A percentile compares a stretch with the other conserved stretches of the same genome.
These are phyloP conservation scores for Beauveria australis DNA, from an alignment of 2,329 filamentous ascomycete species.

Conservation along the genomic window DNA sequence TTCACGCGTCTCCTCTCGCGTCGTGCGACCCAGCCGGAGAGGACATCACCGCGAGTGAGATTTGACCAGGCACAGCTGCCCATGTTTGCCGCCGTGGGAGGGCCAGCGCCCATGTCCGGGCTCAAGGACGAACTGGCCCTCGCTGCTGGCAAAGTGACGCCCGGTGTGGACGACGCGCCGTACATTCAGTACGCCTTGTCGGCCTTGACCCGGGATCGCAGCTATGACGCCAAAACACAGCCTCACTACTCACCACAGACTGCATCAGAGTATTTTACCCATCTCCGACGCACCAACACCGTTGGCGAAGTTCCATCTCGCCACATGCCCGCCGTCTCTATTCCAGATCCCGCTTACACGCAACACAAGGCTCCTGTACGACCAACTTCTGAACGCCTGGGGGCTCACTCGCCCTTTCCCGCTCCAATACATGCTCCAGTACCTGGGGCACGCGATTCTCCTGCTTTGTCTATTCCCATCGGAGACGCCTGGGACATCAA, in stretches of 20 bases:
- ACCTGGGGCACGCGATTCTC: background rate
- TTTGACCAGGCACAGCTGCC: conserved; percentile 33
- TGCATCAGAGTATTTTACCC: conserved; percentile 22
- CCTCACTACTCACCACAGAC: conserved; percentile 39
- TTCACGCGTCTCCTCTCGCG: conserved; percentile 9
- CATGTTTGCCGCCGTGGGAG: conserved; percentile 28
- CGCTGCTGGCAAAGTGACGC: conserved; percentile 52
- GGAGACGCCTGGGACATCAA: background rate
- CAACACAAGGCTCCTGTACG: conserved; percentile 12
- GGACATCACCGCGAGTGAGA: conserved; percentile 19
- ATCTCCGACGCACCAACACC: conserved; percentile 2
- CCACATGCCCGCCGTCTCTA: conserved; percentile 15
- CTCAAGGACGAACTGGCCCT: conserved; percentile 46
- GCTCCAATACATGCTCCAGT: background rate
- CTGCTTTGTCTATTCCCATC: conserved; percentile 3
- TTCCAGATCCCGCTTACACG: conserved; percentile 21
- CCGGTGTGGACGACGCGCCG: conserved; percentile 74
- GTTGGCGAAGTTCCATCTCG: background rate
- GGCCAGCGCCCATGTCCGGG: conserved; percentile 16
- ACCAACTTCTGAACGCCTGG: background rate
- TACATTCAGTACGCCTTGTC: conserved; percentile 88
- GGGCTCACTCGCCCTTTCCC: background rate
- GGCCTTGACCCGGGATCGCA: conserved; percentile 69
- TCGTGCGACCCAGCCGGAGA: background rate
- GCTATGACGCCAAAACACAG: conserved; percentile 46